phyloP scores from a whole-genome alignment of 441 rosid species.

The Populus hybrid region DNA sequence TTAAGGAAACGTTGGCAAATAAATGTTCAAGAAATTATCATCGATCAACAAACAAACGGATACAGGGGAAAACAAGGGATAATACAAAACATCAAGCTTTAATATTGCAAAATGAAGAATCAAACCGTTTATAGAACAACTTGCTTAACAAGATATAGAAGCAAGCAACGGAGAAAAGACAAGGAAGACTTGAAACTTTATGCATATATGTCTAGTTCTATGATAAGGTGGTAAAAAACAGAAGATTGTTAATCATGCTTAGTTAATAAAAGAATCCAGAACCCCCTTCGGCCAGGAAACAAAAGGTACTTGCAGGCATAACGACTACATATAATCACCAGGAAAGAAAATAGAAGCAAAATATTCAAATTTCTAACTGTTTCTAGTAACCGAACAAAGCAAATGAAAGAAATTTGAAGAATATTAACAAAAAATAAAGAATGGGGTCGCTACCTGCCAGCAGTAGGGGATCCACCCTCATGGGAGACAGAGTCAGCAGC shows the following conservation, averaged over 20 bases:
- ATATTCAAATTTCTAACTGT: not conserved
- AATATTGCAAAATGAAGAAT: not conserved
- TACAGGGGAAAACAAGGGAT: not conserved
- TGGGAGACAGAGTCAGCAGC: constrained; percentile 66
- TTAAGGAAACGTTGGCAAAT: not conserved
- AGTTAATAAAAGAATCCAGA: no score
- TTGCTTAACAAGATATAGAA: not conserved
- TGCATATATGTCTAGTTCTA: not conserved
- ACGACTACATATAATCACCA: not conserved
- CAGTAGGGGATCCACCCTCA: no score
- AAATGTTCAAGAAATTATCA: no score
- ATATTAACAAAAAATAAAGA: not conserved
- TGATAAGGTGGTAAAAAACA: not conserved
- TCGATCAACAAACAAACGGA: not conserved
- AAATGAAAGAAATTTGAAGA: not conserved
- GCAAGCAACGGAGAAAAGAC: not conserved
- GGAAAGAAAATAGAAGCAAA: not conserved
- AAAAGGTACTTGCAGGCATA: not conserved
- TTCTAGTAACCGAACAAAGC: constrained; percentile 11
- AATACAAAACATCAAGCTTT: not conserved
- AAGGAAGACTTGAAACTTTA: not conserved
- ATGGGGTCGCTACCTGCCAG: constrained; percentile 42
- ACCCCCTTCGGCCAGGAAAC: not conserved
- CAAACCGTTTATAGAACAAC: not conserved
- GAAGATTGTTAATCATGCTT: not conserved